phyloP scores from a whole-genome alignment of 176 grass and related monocot genomes.

The Panicum miliaceum region DNA sequence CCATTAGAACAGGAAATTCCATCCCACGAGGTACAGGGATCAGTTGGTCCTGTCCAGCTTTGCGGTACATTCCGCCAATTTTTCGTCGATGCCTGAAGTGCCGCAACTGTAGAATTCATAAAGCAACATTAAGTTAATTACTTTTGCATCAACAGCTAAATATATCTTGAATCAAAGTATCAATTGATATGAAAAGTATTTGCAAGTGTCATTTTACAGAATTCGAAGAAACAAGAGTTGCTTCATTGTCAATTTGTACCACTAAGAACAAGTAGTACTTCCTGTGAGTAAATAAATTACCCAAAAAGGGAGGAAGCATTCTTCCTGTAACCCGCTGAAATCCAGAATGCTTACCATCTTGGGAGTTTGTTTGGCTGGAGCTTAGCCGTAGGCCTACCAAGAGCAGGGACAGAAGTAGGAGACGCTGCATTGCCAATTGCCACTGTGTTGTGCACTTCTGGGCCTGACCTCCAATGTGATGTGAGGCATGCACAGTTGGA shows the following conservation, averaged over 20 bases:
- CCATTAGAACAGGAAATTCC: conserved; percentile 69
- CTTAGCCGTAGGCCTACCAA: conserved; percentile 44
- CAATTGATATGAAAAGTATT: conserved; percentile 10
- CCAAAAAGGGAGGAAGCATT: background rate
- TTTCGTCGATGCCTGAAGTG: conserved; percentile 57
- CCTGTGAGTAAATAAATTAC: background rate
- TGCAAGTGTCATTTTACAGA: background rate
- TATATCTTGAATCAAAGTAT: conserved; percentile 29
- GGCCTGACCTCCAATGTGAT: background rate
- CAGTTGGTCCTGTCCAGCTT: conserved; percentile 61
- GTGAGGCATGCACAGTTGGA: conserved; percentile 27
- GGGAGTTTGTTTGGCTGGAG: conserved; percentile 52
- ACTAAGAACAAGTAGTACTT: conserved; percentile 10
- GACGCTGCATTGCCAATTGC: conserved; percentile 12
- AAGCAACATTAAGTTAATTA: conserved; percentile 33
- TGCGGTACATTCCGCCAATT: conserved; percentile 71
- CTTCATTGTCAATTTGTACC: background rate
- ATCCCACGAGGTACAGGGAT: conserved; percentile 82
- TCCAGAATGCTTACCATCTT: conserved; percentile 70
- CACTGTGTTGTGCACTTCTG: background rate
- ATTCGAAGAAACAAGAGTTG: conserved; percentile 29
- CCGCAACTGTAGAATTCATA: conserved; percentile 54
- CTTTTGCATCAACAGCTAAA: conserved; percentile 17
- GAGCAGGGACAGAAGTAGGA: conserved; percentile 59
- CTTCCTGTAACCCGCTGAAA: conserved; percentile 11